Base-by-base conservation (phyloP, 352 stramenopile genomes). In the Globisporangium heterothallicum region DNA sequence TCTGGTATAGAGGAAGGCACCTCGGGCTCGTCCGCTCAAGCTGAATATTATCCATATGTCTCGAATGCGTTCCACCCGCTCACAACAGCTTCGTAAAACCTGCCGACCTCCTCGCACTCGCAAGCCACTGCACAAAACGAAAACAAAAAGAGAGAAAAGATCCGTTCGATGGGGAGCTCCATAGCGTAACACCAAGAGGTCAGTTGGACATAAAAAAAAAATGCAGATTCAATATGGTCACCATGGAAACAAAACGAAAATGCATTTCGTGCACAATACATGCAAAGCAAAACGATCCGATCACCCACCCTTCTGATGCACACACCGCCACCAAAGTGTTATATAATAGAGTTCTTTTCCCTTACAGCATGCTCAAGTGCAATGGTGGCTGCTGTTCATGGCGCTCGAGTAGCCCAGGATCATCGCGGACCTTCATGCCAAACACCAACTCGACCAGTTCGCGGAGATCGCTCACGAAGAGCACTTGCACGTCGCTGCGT, bases 41-140 rank as follows among this genome's bases (percentile, higher is more conserved):
- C 71, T 54, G 82, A 93, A 64, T 93, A 89, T 60, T 91, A 69
- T 50, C 74, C 82, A 40, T 93, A 93, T 63, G 82, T 93, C 56
- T 82, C 74, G 58, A 91, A 90, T 62, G 58, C 74, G 19, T 93
- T 93, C 66, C 73, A 74, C 47, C 75, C 79, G 24, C 61, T 93
- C 19, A 69, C 56, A 42, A 74, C 63, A 18, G 40, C 32, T 6
- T 53, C 38, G 43, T 14, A 26, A 32, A n/a, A n/a, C n/a, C n/a
- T n/a, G n/a, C n/a, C n/a, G n/a, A n/a, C n/a, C n/a, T n/a, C n/a
- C n/a, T n/a, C n/a, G n/a, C n/a, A n/a, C n/a, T n/a, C n/a, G n/a
- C n/a, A n/a, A n/a, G n/a, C n/a, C n/a, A n/a, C n/a, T n/a, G n/a
- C n/a, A n/a, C n/a, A n/a, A n/a, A n/a, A n/a, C n/a, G n/a, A n/a